Base-by-base conservation (phyloP, 2,329 filamentous ascomycete species). In the Paracoccidioides brasiliensis region DNA sequence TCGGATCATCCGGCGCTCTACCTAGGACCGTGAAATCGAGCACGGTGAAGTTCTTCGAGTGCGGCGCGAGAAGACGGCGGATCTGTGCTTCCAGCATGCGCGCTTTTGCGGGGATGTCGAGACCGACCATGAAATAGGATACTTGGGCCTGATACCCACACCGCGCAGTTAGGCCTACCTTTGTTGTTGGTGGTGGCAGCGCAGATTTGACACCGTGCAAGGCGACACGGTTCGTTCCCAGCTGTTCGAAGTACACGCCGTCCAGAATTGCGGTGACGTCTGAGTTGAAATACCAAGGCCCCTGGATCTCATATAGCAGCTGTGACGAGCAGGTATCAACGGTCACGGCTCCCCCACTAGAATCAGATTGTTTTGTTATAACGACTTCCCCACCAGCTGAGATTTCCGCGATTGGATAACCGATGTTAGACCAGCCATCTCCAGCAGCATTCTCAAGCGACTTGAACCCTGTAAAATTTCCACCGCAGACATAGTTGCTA, bases 201-300 rank as follows among this genome's bases (percentile, higher is more conserved):
- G 61, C 64, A 3, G 69, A 69, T 10, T 77, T 63, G 2, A 72
- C 70, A 0, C 79, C 75, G 28, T 72, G 71, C 49, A 81, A 55
- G 2, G 73, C 72, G 1, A 81, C 76, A 5, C 77, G 72, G 59
- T 81, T 74, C 15, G 66, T 65, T 1, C 71, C 73, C 4, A 77
- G 56, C 54, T 82, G 73, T 49, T 78, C 74, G 57, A 83, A 78
- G 56, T 70, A 73, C 41, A 80, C 67, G n/a, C 74, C 67, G 49
- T 73, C 67, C 12, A 82, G 66, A 12, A 78, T 62, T 0, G 79
- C 79, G 0, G 75, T 79, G 35, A 81, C 78, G 58, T 81, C 79
- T 0, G 74, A 76, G 66, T 81, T 80, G 69, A 74, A 78, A 63
- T 82, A 82, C 70, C 73, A 76, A 0, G 75, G 76, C 4, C 78